Evolutionary conservation across 352 stramenopile genomes (phyloP).

Genomic region (Globisporangium rhizosaccharum): DNA sequence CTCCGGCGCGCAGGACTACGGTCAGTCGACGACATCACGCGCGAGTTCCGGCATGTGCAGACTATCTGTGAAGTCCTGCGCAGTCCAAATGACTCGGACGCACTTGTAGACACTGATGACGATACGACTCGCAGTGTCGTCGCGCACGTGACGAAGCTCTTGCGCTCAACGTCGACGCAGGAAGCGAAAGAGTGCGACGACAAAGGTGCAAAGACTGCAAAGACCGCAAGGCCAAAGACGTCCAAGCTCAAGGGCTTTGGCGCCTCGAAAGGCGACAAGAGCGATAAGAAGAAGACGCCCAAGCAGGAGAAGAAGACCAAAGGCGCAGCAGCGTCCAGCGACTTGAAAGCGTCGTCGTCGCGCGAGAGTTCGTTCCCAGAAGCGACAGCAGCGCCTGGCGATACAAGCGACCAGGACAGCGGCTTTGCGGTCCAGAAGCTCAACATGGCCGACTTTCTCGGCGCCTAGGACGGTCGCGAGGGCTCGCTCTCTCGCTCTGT

Average conservation of each 20-base stretch:
- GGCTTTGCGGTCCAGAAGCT: conserved; percentile 70
- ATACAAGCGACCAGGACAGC: conserved; percentile 22
- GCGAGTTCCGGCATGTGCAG: conserved; percentile 50
- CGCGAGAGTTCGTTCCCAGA: conserved; percentile 37
- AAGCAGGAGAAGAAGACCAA: conserved; percentile 37
- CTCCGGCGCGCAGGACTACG: conserved; percentile 69
- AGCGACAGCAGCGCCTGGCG: conserved; percentile 9
- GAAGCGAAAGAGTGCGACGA: conserved; percentile 30
- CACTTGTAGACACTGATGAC: too few relatives aligned
- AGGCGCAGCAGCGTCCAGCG: conserved; percentile 13
- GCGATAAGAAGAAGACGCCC: conserved; percentile 9
- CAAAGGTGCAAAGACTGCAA: conserved; percentile 16
- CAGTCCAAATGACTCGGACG: too few relatives aligned
- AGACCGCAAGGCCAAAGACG: conserved; percentile 39
- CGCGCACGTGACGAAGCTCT: conserved; percentile 55
- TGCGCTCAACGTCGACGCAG: conserved; percentile 56
- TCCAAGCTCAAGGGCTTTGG: conserved; percentile 23
- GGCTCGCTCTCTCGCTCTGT: neutral
- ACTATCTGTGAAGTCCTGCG: conserved; percentile 42
- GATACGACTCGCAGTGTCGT: conserved; percentile 20
- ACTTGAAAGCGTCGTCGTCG: conserved; percentile 32
- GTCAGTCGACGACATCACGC: conserved; percentile 57
- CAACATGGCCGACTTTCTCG: conserved; percentile 72
- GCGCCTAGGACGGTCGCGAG: conserved; percentile 6
- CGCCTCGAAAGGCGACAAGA: neutral